Evolutionary conservation across 208 protist genomes (phyloP).

Genomic region (Wallacemonas collosoma): DNA sequence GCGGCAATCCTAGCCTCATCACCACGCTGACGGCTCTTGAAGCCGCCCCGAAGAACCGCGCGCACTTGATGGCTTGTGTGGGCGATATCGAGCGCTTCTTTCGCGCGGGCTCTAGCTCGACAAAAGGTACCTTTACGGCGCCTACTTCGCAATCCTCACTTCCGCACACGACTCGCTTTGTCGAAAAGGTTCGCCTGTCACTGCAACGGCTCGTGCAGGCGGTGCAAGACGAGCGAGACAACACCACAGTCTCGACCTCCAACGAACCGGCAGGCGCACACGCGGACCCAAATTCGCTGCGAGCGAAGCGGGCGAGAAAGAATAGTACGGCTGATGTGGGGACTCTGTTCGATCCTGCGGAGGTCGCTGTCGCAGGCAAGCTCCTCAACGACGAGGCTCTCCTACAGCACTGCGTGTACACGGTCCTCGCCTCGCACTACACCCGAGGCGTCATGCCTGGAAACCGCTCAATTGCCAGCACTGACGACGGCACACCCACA

Average conservation of each 20-base stretch:
- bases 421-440: slow-evolving; percentile 34
- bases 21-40: slow-evolving; percentile 8
- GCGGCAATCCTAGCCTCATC: slow-evolving; percentile 37
- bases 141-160: slow-evolving; percentile 69
- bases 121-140: slow-evolving; percentile 65
- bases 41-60: slow-evolving; percentile 30
- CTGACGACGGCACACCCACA: slow-evolving; percentile 3
- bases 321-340: too few relatives aligned
- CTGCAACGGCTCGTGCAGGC: slow-evolving; percentile 33
- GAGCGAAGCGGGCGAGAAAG: too few relatives aligned
- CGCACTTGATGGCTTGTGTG: slow-evolving; percentile 69
- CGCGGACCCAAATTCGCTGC: not conserved
- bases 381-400: slow-evolving; percentile 39
- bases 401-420: slow-evolving; percentile 33
- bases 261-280: not conserved
- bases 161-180: slow-evolving; percentile 55
- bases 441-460: slow-evolving; percentile 38
- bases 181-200: slow-evolving; percentile 44
- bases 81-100: slow-evolving; percentile 88
- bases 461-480: slow-evolving; percentile 12
- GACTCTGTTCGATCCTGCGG: not conserved
- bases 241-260: slow-evolving; percentile 1
- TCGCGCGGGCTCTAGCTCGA: slow-evolving; percentile 70
- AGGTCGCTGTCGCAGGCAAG: slow-evolving; percentile 26
- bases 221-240: slow-evolving; percentile 1